phyloP scores from a whole-genome alignment of 768 basidiomycete species.

The Lactarius psammicola region DNA sequence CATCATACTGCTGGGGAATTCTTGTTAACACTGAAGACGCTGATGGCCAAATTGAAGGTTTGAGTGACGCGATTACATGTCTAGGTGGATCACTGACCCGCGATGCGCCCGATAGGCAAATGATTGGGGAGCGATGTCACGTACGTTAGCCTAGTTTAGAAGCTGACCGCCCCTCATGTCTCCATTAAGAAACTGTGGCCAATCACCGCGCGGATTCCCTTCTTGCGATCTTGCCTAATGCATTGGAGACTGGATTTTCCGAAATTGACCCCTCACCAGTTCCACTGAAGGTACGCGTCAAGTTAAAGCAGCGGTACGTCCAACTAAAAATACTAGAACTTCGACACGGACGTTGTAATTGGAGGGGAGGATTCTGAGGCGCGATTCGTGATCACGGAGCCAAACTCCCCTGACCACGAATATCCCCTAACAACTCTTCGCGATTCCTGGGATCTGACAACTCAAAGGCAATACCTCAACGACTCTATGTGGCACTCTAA shows the following conservation, averaged over 20 bases:
- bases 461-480: too few species aligned
- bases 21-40: slow-evolving; percentile 54
- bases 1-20: slow-evolving; percentile 56
- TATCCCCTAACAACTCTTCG: too few species aligned
- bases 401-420: too few species aligned
- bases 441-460: too few species aligned
- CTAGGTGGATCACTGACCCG: slow-evolving; percentile 34
- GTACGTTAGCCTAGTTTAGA: slow-evolving; percentile 38
- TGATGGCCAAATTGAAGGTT: slow-evolving; percentile 70
- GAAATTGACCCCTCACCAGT: slow-evolving; percentile 47
- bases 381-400: too few species aligned
- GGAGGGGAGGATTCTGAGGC: too few species aligned
- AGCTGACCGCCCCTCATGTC: not conserved
- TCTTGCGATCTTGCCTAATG: too few species aligned
- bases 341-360: too few species aligned
- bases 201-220: too few species aligned
- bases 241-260: slow-evolving; percentile 43
- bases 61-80: not conserved
- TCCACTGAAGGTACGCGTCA: slow-evolving; percentile 45
- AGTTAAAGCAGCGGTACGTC: not conserved
- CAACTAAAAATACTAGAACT: too few species aligned
- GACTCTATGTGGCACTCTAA: too few species aligned
- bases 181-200: slow-evolving; percentile 47
- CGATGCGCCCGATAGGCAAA: too few species aligned
- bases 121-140: slow-evolving; percentile 63